These are phyloP conservation scores for Rhodosporidiobolus sp. DNA, from an alignment of 768 basidiomycete genomes.

Conservation along the genomic window DNA sequence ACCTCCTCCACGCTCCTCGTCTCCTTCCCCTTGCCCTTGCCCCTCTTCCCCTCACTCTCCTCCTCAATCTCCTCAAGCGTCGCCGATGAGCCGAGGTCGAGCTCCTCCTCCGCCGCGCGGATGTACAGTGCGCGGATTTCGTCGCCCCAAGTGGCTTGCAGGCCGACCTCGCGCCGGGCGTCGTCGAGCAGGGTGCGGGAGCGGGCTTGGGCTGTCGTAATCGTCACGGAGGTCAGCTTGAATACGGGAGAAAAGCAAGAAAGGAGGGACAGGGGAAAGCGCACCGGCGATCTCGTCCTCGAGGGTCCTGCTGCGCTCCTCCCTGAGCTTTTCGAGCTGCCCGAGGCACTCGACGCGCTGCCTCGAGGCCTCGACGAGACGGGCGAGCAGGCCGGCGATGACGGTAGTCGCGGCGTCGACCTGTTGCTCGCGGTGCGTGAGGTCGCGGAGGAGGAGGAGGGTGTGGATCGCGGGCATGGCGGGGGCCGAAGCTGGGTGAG, in stretches of 20 bases:
- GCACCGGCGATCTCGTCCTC: not conserved
- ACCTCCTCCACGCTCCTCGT: not conserved
- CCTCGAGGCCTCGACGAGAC: not conserved
- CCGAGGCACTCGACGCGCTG: not conserved
- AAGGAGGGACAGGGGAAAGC: not conserved
- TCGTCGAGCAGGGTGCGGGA: slow-evolving; percentile 1
- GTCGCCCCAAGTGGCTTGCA: not conserved
- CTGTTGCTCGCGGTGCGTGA: not conserved
- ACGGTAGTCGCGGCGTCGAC: not conserved
- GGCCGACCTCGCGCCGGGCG: not conserved
- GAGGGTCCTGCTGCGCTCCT: not conserved
- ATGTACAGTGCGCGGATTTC: not conserved
- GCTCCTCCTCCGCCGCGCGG: not conserved
- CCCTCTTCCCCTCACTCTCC: not conserved
- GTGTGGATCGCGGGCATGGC: not conserved
- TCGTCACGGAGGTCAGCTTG: not conserved
- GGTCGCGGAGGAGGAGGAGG: not conserved
- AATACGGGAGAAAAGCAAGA: not conserved
- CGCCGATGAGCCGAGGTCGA: not conserved
- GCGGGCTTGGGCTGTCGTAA: not conserved
- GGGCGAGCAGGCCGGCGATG: not conserved
- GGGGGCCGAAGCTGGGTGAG: no score
- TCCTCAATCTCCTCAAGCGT: not conserved
- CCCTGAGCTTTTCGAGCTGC: not conserved
- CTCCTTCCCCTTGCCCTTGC: not conserved